Evolutionary conservation across 176 grass and related monocot genomes (phyloP).

Genomic region (Avena sativa): DNA sequence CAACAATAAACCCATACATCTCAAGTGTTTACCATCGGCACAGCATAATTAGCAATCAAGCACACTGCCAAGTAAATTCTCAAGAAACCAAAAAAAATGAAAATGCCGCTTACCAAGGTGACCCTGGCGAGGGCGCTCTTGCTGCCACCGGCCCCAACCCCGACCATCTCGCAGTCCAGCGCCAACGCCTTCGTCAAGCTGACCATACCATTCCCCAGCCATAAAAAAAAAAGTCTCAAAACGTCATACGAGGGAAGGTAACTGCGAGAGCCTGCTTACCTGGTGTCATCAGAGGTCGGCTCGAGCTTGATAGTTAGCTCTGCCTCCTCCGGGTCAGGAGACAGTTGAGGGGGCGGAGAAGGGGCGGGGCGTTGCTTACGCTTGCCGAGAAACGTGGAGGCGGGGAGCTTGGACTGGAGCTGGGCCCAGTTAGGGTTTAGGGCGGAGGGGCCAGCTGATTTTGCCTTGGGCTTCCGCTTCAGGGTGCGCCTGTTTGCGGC

Average conservation of each 20-base stretch:
- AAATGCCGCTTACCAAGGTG: constrained; percentile 62
- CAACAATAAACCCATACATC: not conserved
- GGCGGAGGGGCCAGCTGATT: constrained; percentile 19
- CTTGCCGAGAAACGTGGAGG: constrained; percentile 40
- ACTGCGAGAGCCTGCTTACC: constrained; percentile 39
- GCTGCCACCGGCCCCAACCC: constrained; percentile 60
- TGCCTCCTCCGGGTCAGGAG: not conserved
- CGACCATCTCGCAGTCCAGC: constrained; percentile 96
- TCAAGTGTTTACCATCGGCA: not conserved
- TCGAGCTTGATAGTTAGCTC: constrained; percentile 44
- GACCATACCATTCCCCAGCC: constrained; percentile 12
- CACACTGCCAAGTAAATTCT: not conserved
- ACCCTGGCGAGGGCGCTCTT: constrained; percentile 86
- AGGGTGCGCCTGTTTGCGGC: constrained; percentile 27
- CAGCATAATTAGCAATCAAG: not conserved
- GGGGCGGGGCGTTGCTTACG: constrained; percentile 40
- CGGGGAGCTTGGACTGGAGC: constrained; percentile 77
- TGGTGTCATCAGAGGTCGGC: constrained; percentile 71
- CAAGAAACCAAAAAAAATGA: not conserved
- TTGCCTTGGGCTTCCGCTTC: constrained; percentile 49
- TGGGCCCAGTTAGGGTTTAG: constrained; percentile 94
- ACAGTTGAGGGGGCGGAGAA: constrained; percentile 38
- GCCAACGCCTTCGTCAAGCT: constrained; percentile 84
- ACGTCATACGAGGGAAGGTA: constrained; percentile 1
- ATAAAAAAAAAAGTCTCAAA: constrained; percentile 43